These are phyloP conservation scores for Fagopyrum homotropicum DNA, from an alignment of 148 eudicot genomes.

Conservation along the genomic window DNA sequence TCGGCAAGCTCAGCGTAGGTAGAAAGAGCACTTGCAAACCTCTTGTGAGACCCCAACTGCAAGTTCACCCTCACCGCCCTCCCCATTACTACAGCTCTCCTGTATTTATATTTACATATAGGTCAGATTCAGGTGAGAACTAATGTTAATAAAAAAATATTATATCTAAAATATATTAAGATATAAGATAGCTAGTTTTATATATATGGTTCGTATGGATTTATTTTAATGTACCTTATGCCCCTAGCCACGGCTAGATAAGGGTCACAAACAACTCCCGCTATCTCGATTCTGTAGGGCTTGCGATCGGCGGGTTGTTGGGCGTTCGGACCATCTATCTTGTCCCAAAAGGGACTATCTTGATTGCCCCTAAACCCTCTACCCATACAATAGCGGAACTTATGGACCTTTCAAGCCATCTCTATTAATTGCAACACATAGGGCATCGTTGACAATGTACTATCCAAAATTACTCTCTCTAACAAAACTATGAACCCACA, in stretches of 20 bases:
- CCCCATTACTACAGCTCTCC: slow-evolving; percentile 69
- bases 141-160: too few relatives aligned
- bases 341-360: slow-evolving; percentile 49
- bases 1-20: slow-evolving; percentile 64
- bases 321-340: slow-evolving; percentile 40
- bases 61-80: slow-evolving; percentile 88
- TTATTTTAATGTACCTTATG: slow-evolving; percentile 18
- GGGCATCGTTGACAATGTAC: slow-evolving; percentile 75
- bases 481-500: slow-evolving; percentile 23
- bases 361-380: slow-evolving; percentile 42
- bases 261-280: slow-evolving; percentile 87
- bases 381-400: slow-evolving; percentile 67
- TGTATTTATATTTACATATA: slow-evolving; percentile 1
- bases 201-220: too few relatives aligned
- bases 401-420: slow-evolving; percentile 79
- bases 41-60: slow-evolving; percentile 77
- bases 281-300: slow-evolving; percentile 50
- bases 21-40: slow-evolving; percentile 65
- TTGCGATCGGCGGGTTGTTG: too few relatives aligned
- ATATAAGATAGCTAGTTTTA: too few relatives aligned
- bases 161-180: too few relatives aligned
- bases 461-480: slow-evolving; percentile 51
- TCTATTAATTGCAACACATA: slow-evolving; percentile 67
- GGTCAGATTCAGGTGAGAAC: neutral
- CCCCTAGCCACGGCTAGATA: slow-evolving; percentile 84